Conservation (phyloP, 345 rosid species). For the Eucalyptus erythrocorys region DNA sequence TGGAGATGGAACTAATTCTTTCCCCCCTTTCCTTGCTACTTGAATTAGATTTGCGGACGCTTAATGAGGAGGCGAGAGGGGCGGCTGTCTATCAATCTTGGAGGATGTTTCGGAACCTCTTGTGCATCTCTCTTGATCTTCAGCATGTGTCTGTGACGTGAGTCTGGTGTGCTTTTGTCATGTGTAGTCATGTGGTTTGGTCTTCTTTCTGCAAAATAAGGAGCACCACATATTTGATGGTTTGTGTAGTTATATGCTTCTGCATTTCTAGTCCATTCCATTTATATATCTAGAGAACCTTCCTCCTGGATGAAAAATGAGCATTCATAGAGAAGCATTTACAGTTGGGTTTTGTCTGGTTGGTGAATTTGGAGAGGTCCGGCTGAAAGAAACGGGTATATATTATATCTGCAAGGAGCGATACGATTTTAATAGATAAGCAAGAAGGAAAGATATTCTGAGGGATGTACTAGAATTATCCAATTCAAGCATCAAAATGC, state of each 20-base stretch:
- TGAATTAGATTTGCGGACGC: constrained; percentile 20
- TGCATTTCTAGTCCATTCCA: neutral
- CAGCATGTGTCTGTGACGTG: neutral
- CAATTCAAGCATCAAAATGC: neutral
- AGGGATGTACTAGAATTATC: neutral
- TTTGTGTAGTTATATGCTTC: neutral
- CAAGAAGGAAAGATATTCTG: too few species aligned
- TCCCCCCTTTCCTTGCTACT: neutral
- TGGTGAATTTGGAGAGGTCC: neutral
- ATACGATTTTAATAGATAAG: too few species aligned
- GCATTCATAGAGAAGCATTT: neutral
- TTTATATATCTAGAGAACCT: neutral
- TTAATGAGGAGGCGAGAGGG: neutral
- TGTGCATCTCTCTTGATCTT: neutral
- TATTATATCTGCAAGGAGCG: neutral
- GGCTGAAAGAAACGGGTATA: neutral
- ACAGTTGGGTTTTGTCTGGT: neutral
- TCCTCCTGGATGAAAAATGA: neutral
- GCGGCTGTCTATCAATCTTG: neutral
- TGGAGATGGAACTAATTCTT: neutral
- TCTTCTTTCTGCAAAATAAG: neutral
- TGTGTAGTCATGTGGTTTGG: neutral
- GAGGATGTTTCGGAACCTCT: neutral
- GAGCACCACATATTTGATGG: neutral
- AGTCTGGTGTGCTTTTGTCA: neutral